Evolutionary conservation across 148 eudicot genomes (phyloP).

Genomic region (Limonium bicolor): DNA sequence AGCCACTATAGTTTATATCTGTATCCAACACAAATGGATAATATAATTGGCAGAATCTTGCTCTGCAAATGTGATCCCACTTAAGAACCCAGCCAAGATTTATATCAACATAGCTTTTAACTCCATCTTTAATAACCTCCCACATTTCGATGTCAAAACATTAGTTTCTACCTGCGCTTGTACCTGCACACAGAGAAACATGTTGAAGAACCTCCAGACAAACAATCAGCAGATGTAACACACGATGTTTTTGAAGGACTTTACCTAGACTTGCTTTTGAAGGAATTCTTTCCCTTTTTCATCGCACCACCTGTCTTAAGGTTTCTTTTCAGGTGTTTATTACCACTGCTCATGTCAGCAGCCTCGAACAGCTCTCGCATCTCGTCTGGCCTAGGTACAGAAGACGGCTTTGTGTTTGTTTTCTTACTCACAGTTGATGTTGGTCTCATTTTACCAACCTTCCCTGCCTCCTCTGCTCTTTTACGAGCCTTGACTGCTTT

Average conservation of each 20-base stretch:
- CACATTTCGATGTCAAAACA: no score
- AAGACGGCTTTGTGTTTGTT: no score
- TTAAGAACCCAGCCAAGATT: no score
- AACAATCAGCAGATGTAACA: conserved; percentile 8
- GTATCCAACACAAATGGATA: no score
- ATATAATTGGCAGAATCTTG: no score
- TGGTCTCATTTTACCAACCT: conserved; percentile 19
- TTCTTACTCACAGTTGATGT: conserved; percentile 25
- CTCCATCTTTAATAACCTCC: no score
- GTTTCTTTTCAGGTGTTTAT: conserved; percentile 41
- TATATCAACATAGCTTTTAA: no score
- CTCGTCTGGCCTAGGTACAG: conserved; percentile 77
- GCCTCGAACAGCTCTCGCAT: conserved; percentile 64
- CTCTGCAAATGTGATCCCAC: no score
- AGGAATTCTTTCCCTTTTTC: conserved; percentile 50
- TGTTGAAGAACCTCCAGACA: conserved; percentile 3
- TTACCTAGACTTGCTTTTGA: conserved; percentile 97
- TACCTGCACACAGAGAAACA: no score
- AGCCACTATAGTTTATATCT: no score
- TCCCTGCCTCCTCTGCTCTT: conserved; percentile 59
- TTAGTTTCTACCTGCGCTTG: no score
- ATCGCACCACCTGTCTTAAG: conserved; percentile 25
- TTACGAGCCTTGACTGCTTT: conserved; percentile 68
- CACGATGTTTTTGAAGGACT: no score
- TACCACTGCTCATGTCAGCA: conserved; percentile 74